Evolutionary conservation across 1,284 basidiomycete species (phyloP).

Genomic region (Pholiota adiposa): DNA sequence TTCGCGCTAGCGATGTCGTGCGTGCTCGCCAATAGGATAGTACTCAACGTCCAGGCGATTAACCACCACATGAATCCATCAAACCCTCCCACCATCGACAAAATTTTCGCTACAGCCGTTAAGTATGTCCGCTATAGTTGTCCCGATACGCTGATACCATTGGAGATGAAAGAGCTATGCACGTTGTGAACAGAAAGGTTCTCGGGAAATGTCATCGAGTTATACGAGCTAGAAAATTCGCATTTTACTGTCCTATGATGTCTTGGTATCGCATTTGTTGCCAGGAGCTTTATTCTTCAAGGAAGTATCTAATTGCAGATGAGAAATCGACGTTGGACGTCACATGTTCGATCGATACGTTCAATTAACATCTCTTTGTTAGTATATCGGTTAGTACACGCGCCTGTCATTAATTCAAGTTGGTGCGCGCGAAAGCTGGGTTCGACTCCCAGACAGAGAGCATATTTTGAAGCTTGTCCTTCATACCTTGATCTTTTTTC

Average conservation of each 20-base stretch:
- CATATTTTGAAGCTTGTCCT: too few relatives aligned
- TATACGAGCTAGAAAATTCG: background rate
- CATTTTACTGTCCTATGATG: background rate
- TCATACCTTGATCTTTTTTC: too few relatives aligned
- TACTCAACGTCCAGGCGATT: slow-evolving; percentile 55
- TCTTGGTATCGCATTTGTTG: background rate
- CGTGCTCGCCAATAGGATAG: slow-evolving; percentile 57
- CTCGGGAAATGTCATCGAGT: background rate
- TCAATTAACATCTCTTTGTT: background rate
- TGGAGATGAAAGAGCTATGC: slow-evolving; percentile 46
- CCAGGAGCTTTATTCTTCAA: too few relatives aligned
- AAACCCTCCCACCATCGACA: slow-evolving; percentile 7
- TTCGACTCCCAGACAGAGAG: background rate
- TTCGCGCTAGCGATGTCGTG: slow-evolving; percentile 63
- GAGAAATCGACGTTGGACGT: too few relatives aligned
- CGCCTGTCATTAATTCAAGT: background rate
- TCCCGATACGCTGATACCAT: slow-evolving; percentile 33
- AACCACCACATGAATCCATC: slow-evolving; percentile 35
- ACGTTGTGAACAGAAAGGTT: slow-evolving; percentile 33
- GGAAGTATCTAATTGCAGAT: too few relatives aligned
- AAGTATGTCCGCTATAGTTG: slow-evolving; percentile 20
- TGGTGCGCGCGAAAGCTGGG: background rate
- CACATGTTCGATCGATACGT: background rate
- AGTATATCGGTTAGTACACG: slow-evolving; percentile 1
- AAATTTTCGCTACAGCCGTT: background rate